Evolutionary conservation across 495 filamentous ascomycete species (phyloP), one percentile per base, ranked within the genome.

Genomic region (Lentithecium fluviatile): DNA sequence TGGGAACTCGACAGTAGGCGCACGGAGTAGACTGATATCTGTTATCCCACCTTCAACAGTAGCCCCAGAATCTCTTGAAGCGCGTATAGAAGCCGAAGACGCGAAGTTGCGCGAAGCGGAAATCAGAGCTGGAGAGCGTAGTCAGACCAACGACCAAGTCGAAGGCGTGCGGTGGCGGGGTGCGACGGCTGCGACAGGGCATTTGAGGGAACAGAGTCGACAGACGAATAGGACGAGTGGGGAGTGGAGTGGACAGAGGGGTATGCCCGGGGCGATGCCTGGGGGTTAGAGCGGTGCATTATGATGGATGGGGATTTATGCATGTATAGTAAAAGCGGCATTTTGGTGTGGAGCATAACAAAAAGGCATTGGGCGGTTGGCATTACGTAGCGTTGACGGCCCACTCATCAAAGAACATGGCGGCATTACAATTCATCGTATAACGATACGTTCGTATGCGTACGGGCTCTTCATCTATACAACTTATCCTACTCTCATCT

Each of bases 91-190:
- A 34, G 65, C 61, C 20, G 65, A 68, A 36, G 61, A 61, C 51
- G 61, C 61, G 13, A 68, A 65, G 38, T 21, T 68, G 26, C 56
- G 66, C 20, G 66, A 69, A 45, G 66, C 58, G 8, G 66, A 69
- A 53, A 42, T 69, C 4, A 53, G 58, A 12, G 62, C 62, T 15
- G 66, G 56, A 2, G 60, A 52, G 56, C 26, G 62, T 11, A 45
- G 29, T 49, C 20, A 50, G 6, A 11, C 17, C 10, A 45, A 32
- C 19, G 42, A 24, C 2, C 13, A 32, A 10, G 42, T 15, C 5
- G 62, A 53, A 10, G 65, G 65, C 1, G 52, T 68, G 56, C 54
- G 60, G 23, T 64, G 56, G 50, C n/a, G 60, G 23, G 23, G 56
- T 50, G 20, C 49, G 21, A 38, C 34, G 23, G 23, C 12, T 11